A percentile compares a stretch with the other conserved stretches of the same genome.
These are phyloP conservation scores for Plantago coronopus DNA, from an alignment of 305 asterid genomes.

Conservation along the genomic window DNA sequence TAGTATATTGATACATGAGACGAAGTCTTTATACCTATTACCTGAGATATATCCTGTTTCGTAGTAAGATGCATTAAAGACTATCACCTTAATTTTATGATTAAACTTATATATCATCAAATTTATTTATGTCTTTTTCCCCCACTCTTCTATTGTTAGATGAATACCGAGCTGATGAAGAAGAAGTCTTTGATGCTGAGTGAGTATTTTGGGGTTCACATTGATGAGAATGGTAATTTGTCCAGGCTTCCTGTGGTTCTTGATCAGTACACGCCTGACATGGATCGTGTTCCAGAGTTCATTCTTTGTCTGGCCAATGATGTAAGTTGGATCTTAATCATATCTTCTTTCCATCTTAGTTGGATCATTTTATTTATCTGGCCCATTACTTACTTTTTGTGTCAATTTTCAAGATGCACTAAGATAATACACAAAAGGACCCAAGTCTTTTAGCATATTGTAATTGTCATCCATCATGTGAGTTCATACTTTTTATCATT, in stretches of 20 bases:
- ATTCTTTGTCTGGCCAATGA: slow-evolving; percentile 92
- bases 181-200: slow-evolving; percentile 76
- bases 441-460: not conserved
- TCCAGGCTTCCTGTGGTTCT: slow-evolving; percentile 87
- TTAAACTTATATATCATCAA: slow-evolving; percentile 7
- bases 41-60: slow-evolving; percentile 3
- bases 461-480: too few relatives aligned
- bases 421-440: not conserved
- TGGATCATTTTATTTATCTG: slow-evolving; percentile 3
- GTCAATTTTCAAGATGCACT: not conserved
- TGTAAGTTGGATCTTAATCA: slow-evolving; percentile 49
- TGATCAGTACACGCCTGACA: slow-evolving; percentile 96
- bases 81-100: slow-evolving; percentile 9
- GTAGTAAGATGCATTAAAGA: slow-evolving; percentile 15
- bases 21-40: slow-evolving; percentile 1
- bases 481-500: too few relatives aligned
- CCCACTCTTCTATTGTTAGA: slow-evolving; percentile 44
- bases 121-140: slow-evolving; percentile 16
- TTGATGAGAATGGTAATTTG: slow-evolving; percentile 69
- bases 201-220: slow-evolving; percentile 72
- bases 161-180: slow-evolving; percentile 70
- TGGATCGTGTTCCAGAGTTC: slow-evolving; percentile 95
- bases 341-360: slow-evolving; percentile 14
- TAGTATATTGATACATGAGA: slow-evolving; percentile 6
- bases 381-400: slow-evolving; percentile 8